Conservation (phyloP, 192 early-diverging fungal species). For the Backusella sp. region DNA sequence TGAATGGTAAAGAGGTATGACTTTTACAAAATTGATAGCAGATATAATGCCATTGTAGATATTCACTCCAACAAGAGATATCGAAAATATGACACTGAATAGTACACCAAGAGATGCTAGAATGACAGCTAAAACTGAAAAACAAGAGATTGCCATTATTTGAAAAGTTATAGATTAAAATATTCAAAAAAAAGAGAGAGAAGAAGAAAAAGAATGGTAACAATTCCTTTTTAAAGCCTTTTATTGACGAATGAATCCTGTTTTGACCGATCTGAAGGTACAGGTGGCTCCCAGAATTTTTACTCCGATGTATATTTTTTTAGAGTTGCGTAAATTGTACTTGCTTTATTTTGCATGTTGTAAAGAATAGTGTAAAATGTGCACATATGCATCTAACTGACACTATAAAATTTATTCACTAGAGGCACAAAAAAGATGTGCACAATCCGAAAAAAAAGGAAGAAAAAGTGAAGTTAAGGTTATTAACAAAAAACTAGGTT, state of each 20-base stretch:
- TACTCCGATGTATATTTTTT: neutral
- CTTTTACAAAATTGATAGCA: neutral
- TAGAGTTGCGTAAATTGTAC: neutral
- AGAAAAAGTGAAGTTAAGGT: neutral
- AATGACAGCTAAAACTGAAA: slow-evolving; percentile 2
- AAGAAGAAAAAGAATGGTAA: neutral
- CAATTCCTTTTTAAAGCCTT: neutral
- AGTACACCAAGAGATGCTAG: neutral
- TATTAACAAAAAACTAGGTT: neutral
- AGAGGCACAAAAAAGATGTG: neutral
- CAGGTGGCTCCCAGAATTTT: neutral
- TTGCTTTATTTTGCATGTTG: neutral
- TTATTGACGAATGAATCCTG: neutral
- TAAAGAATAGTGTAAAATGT: neutral
- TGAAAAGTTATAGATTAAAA: neutral
- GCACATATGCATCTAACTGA: neutral
- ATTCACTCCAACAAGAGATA: neutral
- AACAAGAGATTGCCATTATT: neutral
- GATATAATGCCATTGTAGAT: neutral
- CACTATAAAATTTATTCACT: neutral
- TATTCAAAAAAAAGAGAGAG: neutral
- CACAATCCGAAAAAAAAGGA: neutral
- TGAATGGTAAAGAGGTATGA: neutral
- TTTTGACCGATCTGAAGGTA: neutral
- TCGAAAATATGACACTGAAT: neutral